A percentile compares a stretch with the other conserved stretches of the same genome.
These are phyloP conservation scores for Lentinula novae-zelandiae DNA, from an alignment of 1,284 basidiomycete species.

Conservation along the genomic window DNA sequence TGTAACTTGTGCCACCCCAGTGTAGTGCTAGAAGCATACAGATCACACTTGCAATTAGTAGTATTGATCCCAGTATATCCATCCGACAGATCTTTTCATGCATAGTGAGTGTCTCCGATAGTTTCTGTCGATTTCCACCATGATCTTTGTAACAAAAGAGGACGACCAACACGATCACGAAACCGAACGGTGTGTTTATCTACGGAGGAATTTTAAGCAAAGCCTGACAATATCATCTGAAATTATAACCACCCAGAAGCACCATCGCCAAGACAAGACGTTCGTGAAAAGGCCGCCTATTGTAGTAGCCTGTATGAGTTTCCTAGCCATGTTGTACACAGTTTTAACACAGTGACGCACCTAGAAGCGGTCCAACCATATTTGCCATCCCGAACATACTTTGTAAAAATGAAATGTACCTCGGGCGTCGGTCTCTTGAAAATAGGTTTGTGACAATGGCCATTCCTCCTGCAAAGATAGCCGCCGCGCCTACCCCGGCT, in stretches of 20 bases:
- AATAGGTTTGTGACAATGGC: slow-evolving; percentile 11
- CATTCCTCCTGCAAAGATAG: slow-evolving; percentile 9
- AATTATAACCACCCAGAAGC: background rate
- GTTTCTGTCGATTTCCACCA: background rate
- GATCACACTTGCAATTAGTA: slow-evolving; percentile 10
- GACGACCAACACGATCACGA: slow-evolving; percentile 10
- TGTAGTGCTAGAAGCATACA: slow-evolving; percentile 15
- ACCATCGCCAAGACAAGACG: slow-evolving; percentile 12
- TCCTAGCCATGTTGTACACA: too few species aligned
- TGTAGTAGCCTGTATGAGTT: background rate
- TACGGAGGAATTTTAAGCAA: background rate
- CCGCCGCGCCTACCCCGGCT: slow-evolving; percentile 11
- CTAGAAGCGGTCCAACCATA: slow-evolving; percentile 13
- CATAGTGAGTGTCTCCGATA: background rate
- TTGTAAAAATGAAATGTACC: slow-evolving; percentile 7
- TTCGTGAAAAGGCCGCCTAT: slow-evolving; percentile 12
- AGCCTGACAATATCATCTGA: background rate
- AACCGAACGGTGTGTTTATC: slow-evolving; percentile 17
- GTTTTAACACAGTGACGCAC: background rate
- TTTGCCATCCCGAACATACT: slow-evolving; percentile 11
- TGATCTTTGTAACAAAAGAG: slow-evolving; percentile 12
- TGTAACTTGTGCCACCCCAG: slow-evolving; percentile 16
- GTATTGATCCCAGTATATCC: slow-evolving; percentile 10
- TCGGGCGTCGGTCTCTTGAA: slow-evolving; percentile 6
- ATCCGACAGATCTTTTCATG: background rate